These are phyloP conservation scores for Rhodotorula sp. DNA, from an alignment of 1,284 basidiomycete genomes.

Conservation along the genomic window DNA sequence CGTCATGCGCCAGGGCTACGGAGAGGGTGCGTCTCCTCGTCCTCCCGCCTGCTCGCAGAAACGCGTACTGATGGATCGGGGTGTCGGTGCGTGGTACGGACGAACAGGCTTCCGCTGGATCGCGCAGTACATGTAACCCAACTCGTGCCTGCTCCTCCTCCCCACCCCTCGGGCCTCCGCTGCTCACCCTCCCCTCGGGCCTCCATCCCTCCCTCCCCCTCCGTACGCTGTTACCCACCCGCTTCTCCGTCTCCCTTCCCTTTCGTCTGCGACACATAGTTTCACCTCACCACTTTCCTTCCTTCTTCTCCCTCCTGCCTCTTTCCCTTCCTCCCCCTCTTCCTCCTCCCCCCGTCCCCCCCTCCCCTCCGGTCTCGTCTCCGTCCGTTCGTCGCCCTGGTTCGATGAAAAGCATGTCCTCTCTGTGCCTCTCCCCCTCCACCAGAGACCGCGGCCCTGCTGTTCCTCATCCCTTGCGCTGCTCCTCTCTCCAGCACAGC, in stretches of 20 bases:
- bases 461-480: too few species aligned
- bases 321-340: not conserved
- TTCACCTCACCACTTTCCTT: not conserved
- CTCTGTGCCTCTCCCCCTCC: not conserved
- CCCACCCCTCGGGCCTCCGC: too few species aligned
- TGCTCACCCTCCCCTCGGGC: not conserved
- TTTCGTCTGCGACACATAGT: not conserved
- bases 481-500: too few species aligned
- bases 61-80: not conserved
- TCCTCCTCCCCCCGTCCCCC: not conserved
- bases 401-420: not conserved
- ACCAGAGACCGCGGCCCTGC: too few species aligned
- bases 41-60: conserved; percentile 1
- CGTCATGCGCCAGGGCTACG: conserved; percentile 97
- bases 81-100: not conserved
- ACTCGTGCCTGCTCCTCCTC: not conserved
- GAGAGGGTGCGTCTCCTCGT: conserved; percentile 68
- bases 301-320: not conserved
- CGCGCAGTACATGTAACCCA: conserved; percentile 82
- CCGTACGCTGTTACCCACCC: too few species aligned
- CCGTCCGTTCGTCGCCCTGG: not conserved
- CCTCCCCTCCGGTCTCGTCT: too few species aligned
- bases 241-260: not conserved
- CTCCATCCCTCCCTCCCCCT: not conserved
- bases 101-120: conserved; percentile 87